A percentile compares a stretch with the other conserved stretches of the same genome.
Conservation (phyloP, 805 yeast genomes). For the Hagleromyces aurorensis region DNA sequence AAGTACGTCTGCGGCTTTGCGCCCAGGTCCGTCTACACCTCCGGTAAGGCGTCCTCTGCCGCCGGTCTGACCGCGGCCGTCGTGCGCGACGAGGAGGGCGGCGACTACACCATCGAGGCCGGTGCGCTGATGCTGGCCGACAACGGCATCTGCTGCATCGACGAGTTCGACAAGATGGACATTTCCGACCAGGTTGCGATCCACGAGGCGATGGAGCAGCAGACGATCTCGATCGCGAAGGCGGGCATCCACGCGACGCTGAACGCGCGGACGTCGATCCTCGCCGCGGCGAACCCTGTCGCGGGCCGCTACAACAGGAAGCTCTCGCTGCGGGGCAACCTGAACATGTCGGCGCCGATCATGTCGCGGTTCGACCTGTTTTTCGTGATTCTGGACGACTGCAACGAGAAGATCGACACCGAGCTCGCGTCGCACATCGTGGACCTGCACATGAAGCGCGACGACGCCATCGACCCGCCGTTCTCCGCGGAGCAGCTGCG, state of each 20-base stretch:
- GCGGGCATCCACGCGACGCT: slow-evolving; percentile 98
- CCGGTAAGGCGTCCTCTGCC: slow-evolving; percentile 97
- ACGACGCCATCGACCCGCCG: slow-evolving; percentile 85
- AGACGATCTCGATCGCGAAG: slow-evolving; percentile 95
- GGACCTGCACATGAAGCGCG: slow-evolving; percentile 82
- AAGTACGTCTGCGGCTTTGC: slow-evolving; percentile 87
- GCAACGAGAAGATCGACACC: slow-evolving; percentile 85
- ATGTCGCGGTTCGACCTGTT: slow-evolving; percentile 97
- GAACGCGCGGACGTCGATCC: slow-evolving; percentile 90
- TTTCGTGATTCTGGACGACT: slow-evolving; percentile 89
- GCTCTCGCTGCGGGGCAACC: slow-evolving; percentile 71
- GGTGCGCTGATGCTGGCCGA: slow-evolving; percentile 98
- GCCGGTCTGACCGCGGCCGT: slow-evolving; percentile 99
- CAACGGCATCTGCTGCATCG: slow-evolving; percentile 97
- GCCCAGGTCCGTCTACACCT: slow-evolving; percentile 92
- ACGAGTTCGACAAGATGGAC: slow-evolving; percentile 98
- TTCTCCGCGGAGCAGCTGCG: slow-evolving; percentile 81
- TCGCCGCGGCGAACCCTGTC: slow-evolving; percentile 98
- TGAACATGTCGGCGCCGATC: slow-evolving; percentile 95
- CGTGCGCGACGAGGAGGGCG: slow-evolving; percentile 93
- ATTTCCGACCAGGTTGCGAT: slow-evolving; percentile 92
- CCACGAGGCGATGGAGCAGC: slow-evolving; percentile 99
- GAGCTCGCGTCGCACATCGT: slow-evolving; percentile 90
- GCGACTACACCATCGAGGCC: slow-evolving; percentile 95
- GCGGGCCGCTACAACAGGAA: slow-evolving; percentile 95